phyloP scores from a whole-genome alignment of 148 eudicot genomes.

The Heliosperma pusillum region DNA sequence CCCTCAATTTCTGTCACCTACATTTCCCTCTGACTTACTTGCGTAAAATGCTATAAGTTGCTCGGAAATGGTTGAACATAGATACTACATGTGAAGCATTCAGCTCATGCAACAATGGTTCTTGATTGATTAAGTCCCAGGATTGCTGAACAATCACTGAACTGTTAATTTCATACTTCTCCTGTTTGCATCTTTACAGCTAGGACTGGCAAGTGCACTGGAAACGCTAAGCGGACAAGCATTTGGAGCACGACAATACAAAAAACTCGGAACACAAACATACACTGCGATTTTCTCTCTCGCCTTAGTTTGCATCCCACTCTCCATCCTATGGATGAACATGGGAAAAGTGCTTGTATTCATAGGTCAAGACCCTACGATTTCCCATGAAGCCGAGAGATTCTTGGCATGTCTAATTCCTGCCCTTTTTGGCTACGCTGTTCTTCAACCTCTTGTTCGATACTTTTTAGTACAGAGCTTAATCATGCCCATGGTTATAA shows the following conservation, averaged over 20 bases:
- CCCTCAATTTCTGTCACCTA: too few species aligned
- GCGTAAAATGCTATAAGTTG: too few species aligned
- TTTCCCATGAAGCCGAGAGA: conserved; percentile 71
- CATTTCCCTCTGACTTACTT: too few species aligned
- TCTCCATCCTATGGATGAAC: conserved; percentile 59
- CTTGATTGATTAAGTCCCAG: too few species aligned
- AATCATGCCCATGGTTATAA: conserved; percentile 60
- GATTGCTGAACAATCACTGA: too few species aligned
- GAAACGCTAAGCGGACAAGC: conserved; percentile 91
- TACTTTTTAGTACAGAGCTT: conserved; percentile 69
- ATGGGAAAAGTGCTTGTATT: conserved; percentile 51
- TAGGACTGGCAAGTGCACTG: conserved; percentile 72
- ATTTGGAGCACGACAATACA: conserved; percentile 76
- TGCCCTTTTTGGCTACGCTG: conserved; percentile 55
- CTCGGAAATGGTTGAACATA: too few species aligned
- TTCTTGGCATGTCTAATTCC: conserved; percentile 61
- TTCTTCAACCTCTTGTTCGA: conserved; percentile 67
- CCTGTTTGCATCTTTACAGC: conserved; percentile 32
- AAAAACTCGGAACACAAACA: conserved; percentile 68
- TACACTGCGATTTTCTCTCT: conserved; percentile 78
- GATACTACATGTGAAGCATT: too few species aligned
- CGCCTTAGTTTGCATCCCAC: conserved; percentile 56
- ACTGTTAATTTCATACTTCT: too few species aligned
- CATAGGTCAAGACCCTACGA: conserved; percentile 67
- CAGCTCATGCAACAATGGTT: too few species aligned